Evolutionary conservation across 1,284 basidiomycete genomes (phyloP), one percentile per base, ranked within the genome.

Genomic region (Ganoderma meredithae): DNA sequence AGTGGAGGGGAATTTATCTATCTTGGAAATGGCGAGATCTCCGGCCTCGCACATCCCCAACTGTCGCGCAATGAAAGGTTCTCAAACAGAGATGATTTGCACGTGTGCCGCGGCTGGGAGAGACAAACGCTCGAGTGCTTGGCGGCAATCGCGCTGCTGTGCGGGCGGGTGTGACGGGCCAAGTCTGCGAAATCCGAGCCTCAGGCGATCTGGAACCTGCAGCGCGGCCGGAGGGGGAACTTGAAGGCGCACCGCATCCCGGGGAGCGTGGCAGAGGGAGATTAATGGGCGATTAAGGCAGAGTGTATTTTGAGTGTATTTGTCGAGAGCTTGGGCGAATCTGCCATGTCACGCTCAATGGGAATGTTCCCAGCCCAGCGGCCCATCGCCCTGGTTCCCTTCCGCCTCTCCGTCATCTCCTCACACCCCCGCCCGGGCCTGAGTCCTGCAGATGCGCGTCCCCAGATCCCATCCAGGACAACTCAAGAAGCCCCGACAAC

Each of bases 351-450:
- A 72, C 53, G 47, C 62, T 7, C 60, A 53, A 63, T 72, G 69
- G 67, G 71, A 72, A 70, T 53, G 52, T 69, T 72, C 71, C 64
- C 71, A 72, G 62, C 63, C 64, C 69, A 72, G 62, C 63, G 62
- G 60, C 60, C 62, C 59, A 71, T 44, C 66, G 66, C 40, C 63
- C 70, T 69, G 60, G 47, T 53, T 62, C 68, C 39, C 62, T 64
- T 61, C 44, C 62, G n/a, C 67, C 63, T 63, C 52, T 60, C 19
- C 59, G 27, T 60, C 61, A 60, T 55, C 7, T 19, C 0, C 63
- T 61, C 44, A 58, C 67, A 58, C n/a, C 41, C 12, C 44, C 19
- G 6, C 36, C 6, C 36, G 40, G 17, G 41, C 13, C 41, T 41
- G 47, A 25, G 9, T 22, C 22, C 22, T 41, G 53, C 60, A 49